Base-by-base conservation (phyloP, 1,139 yeast species). In the Taphrina flavorubra region DNA sequence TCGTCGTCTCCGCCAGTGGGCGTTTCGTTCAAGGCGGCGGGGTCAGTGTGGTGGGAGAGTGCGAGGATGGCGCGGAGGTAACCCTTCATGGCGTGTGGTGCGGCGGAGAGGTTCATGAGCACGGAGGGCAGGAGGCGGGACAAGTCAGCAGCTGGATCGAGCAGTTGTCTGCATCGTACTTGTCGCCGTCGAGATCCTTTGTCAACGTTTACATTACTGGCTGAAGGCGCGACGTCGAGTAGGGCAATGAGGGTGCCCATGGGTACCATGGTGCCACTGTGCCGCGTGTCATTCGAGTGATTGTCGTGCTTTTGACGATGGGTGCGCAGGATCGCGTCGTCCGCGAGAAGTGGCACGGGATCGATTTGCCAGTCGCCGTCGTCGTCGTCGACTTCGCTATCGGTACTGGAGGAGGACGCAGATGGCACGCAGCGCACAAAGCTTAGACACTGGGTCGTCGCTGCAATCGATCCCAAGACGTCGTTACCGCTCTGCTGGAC, bases 341-440 rank as follows among this genome's bases (percentile, higher is more conserved):
- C 67, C 44, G 44, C 42, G 37, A 63, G 51, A 20, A 63, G 51
- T 2, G 67, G 67, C 13, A 63, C 67, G 46, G 67, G 67, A 49
- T 63, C 67, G 31, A 63, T 40, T 20, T 57, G 67, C 67, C 67
- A 63, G 3, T 18, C 18, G 13, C 1, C 47, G 42, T 10, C 11
- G 14, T 14, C 42, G 5, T 11, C 39, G 8, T 14, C 16, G 31
- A 25, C 1, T 25, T 25, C 31, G 31, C 31, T 4, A 4, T 25
- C 1, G 4, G n/a, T 1, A 6, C 7, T 18, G 11, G 16, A 1
- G 25, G 13, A 1, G 42, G 42, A 39, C 18, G 14, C 37, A 2
- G 14, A 34, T 4, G 31, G 40, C 31, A 44, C 51, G 37, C 56
- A 63, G 14, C 67, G n/a, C 31, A 63, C 40, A 11, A 63, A 63